Evolutionary conservation across 805 yeast genomes (phyloP), one percentile per base, ranked within the genome.

Genomic region (Dipodascus geniculatus): DNA sequence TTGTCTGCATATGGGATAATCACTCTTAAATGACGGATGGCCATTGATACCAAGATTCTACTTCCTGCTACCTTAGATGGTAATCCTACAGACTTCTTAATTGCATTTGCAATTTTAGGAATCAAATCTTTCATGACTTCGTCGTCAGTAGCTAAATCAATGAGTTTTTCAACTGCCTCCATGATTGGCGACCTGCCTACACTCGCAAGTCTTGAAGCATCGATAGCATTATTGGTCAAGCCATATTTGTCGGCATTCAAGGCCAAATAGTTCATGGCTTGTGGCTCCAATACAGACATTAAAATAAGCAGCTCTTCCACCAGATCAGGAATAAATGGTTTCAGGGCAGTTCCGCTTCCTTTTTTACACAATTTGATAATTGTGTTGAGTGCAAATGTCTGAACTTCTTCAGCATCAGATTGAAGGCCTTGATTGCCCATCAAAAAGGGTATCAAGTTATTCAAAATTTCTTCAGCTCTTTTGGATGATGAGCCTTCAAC

Each of bases 41-140:
- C 77, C 49, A 88, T 65, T 19, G 79, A 75, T 4, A 83, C 87
- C 9, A 90, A 65, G 0, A 89, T 82, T 57, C 81, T 77, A 3
- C 95, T 79, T 0, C 91, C 89, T 22, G 90, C 87, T 0, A 86
- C 88, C 62, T 91, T 88, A 0, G 97, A 87, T 0, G 98, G 97
- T 14, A 93, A 71, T 0, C 98, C 98, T 20, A 90, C 86, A 0
- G 95, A 79, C 54, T 73, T 76, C 56, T 81, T 80, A 6, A 87
- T 78, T 1, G 87, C 77, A 20, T 68, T 63, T 22, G 77, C 76
- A 24, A 88, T 68, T 42, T 70, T 71, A 1, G 70, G 71, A 2
- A 86, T 71, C 33, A 81, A 68, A 11, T 72, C 74, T 1, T 71
- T 74, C 70, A 81, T 71, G 22, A 72, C 67, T 1, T 71, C 71